Evolutionary conservation across 139 green algal species (phyloP).

Genomic region (Chlamydomonas sp.): DNA sequence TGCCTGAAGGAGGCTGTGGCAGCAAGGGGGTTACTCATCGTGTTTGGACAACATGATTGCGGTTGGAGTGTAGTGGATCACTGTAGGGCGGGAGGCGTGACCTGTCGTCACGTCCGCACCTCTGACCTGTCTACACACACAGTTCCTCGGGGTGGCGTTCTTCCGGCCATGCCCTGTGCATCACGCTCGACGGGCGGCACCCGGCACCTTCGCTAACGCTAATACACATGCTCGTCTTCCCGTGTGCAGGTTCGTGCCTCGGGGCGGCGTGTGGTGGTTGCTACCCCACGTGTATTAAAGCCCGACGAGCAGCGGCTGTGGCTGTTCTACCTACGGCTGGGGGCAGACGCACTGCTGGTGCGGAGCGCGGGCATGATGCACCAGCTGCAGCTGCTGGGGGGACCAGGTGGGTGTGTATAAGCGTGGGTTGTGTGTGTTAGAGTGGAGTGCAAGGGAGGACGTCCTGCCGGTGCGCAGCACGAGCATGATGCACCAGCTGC

Average conservation of each 20-base stretch:
- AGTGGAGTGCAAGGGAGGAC: not conserved
- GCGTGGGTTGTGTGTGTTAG: not conserved
- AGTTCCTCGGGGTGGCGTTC: no score
- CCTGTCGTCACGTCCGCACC: not conserved
- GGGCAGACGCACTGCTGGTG: constrained; percentile 82
- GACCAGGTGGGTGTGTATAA: constrained; percentile 22
- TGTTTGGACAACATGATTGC: no score
- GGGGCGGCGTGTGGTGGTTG: constrained; percentile 64
- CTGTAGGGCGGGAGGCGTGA: constrained; percentile 19
- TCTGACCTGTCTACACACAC: not conserved
- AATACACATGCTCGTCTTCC: no score
- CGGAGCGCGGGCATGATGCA: constrained; percentile 76
- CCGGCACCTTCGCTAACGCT: no score
- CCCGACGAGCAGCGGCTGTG: constrained; percentile 80
- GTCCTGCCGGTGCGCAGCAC: not conserved
- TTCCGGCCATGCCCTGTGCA: no score
- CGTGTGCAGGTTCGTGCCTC: not conserved
- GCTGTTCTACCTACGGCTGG: constrained; percentile 80
- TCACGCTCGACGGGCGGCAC: no score
- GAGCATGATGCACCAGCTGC: constrained; percentile 69
- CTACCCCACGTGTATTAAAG: constrained; percentile 82
- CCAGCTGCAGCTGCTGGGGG: constrained; percentile 64
- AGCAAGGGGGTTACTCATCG: no score
- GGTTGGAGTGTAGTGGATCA: no score
- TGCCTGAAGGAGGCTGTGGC: no score